These are phyloP conservation scores for Ormosia semicastrata DNA, from an alignment of 306 rosid genomes.

Conservation along the genomic window DNA sequence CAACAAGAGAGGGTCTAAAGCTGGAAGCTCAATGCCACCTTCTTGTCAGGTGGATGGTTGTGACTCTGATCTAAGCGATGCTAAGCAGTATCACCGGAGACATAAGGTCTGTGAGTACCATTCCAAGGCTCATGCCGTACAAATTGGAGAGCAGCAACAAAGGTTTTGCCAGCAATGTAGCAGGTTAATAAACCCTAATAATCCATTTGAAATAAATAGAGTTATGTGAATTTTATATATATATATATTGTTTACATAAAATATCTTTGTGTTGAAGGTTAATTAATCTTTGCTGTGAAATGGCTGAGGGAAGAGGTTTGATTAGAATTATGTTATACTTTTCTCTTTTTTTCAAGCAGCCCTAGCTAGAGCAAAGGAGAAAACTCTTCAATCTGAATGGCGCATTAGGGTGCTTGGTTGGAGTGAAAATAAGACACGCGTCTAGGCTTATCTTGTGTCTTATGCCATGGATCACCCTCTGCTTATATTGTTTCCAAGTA, in stretches of 20 bases:
- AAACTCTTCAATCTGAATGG: constrained; percentile 1
- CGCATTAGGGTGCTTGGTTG: not conserved
- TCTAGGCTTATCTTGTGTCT: not conserved
- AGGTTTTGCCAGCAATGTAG: constrained; percentile 99
- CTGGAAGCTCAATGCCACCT: constrained; percentile 50
- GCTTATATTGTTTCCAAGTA: constrained; percentile 7
- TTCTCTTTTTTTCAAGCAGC: not conserved
- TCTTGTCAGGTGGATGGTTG: constrained; percentile 70
- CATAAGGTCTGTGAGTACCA: constrained; percentile 89
- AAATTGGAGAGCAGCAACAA: constrained; percentile 50
- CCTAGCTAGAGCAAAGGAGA: constrained; percentile 16
- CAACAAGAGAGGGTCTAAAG: constrained; percentile 43
- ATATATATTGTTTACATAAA: not conserved
- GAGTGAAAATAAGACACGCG: not conserved
- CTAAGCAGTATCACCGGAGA: constrained; percentile 67
- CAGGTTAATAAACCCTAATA: constrained; percentile 78
- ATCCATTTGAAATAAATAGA: not conserved
- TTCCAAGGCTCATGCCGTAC: constrained; percentile 60
- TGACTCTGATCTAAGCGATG: constrained; percentile 59
- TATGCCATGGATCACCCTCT: not conserved
- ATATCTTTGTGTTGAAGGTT: not conserved
- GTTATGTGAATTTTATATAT: not conserved
- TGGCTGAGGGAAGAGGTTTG: constrained; percentile 1
- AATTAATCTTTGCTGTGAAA: not conserved
- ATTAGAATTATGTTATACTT: not conserved